phyloP scores from a whole-genome alignment of 208 protist genomes.

The Acanthamoeba royreba region DNA sequence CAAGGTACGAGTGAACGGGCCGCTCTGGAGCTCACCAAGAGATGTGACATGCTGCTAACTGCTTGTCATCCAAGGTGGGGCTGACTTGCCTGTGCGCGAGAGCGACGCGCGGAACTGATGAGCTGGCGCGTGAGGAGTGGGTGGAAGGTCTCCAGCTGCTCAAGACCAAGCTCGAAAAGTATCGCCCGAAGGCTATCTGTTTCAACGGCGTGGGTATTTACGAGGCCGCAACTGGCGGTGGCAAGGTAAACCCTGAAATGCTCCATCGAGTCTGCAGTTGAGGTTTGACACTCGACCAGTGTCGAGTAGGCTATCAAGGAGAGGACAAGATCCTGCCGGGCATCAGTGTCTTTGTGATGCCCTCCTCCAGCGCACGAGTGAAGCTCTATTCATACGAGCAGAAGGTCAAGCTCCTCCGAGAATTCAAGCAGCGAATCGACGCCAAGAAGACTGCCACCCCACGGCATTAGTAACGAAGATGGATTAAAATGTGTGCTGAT shows the following conservation, averaged over 20 bases:
- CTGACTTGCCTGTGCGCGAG: background rate
- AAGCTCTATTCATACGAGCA: constrained; percentile 19
- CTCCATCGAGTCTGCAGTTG: no score
- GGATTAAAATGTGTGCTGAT: no score
- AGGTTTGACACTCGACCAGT: no score
- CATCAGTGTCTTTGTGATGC: constrained; percentile 20
- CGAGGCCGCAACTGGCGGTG: background rate
- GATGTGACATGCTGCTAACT: background rate
- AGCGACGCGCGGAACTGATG: background rate
- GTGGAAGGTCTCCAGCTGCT: background rate
- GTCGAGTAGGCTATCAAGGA: background rate
- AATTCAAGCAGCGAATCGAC: background rate
- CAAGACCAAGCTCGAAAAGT: background rate
- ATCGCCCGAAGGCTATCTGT: background rate
- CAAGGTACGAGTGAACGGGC: background rate
- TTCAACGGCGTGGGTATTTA: constrained; percentile 31
- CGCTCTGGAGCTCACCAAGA: background rate
- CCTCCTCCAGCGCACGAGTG: constrained; percentile 8
- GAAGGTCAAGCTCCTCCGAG: background rate
- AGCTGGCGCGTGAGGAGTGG: background rate
- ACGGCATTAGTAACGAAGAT: no score
- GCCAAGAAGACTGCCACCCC: no score
- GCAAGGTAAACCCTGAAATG: no score
- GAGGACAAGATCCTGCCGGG: background rate
- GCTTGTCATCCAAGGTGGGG: background rate